Base-by-base conservation (phyloP, 2,329 filamentous ascomycete genomes). In the Curvularia verruculosa region DNA sequence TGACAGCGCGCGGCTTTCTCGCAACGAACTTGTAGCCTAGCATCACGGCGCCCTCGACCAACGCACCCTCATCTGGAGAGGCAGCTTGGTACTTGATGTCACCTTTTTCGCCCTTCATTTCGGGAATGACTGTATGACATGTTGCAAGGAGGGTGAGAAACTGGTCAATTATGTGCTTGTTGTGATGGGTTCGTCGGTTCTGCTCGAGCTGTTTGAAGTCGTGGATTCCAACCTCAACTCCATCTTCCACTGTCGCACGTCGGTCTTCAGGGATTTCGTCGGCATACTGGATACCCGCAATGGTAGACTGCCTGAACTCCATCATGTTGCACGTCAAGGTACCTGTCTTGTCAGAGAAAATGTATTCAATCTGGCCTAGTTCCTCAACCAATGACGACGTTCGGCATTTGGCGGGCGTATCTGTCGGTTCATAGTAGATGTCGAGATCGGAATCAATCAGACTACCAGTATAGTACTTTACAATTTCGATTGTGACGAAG, bases 291-390 rank as follows among this genome's bases (percentile, higher is more conserved):
- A 98, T 88, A 24, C 95, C 95, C 24, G 87, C 91, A 71, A 99
- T 98, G 0, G 90, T 90, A 70, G 91, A 96, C 77, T 98, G 92
- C 74, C 92, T 92, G 77, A 98, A 99, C 76, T 98, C 94, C 95
- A 99, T 98, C 84, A 92, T 88, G 73, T 98, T 98, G 79, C 93
- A 96, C n/a, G 94, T 98, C 70, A 98, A 81, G 3, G 94, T 98
- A 41, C 94, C 94, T 1, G 94, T 98, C 81, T 98, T 98, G 81
- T 98, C 94, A 0, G 92, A 97, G 76, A 99, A 99, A 63, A 99
- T 95, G 71, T 96, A 99, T 72, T 98, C 95, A 43, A 99, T 96
- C 84, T 98, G 96, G 53, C 95, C 95, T 43, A 99, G 80, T 73
- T 99, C 96, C 79, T 99, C 95, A 10, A 99, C 95, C 73, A 99